Evolutionary conservation across 345 rosid genomes (phyloP).

Genomic region (Salix brachista): DNA sequence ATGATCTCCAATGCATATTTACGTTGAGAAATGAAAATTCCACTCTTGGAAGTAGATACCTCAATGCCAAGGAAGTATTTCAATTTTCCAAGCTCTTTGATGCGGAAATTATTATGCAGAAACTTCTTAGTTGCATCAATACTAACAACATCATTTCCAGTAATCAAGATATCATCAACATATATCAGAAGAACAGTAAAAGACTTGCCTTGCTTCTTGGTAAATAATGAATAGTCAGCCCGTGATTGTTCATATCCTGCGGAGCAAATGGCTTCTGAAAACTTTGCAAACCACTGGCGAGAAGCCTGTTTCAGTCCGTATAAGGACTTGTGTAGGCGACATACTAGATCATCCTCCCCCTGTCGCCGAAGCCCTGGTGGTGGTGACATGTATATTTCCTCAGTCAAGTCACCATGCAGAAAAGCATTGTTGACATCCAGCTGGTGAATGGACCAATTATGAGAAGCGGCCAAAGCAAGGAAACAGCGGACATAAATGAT

Average conservation of each 20-base stretch:
- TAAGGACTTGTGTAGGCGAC: not conserved
- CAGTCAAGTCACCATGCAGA: not conserved
- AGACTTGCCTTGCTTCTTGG: not conserved
- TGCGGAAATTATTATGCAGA: not conserved
- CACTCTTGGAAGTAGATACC: not conserved
- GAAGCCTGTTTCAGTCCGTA: not conserved
- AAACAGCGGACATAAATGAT: not conserved
- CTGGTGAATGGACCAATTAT: not conserved
- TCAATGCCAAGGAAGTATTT: conserved; percentile 4
- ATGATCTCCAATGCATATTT: conserved; percentile 3
- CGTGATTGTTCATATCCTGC: not conserved
- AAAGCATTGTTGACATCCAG: not conserved
- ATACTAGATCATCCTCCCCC: not conserved
- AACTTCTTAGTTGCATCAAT: not conserved
- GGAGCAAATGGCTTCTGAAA: not conserved
- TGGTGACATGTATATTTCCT: not conserved
- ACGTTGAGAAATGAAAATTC: not conserved
- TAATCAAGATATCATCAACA: conserved; percentile 2
- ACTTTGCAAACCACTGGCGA: not conserved
- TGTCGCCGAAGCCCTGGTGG: not conserved
- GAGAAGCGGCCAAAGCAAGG: not conserved
- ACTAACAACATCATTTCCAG: not conserved
- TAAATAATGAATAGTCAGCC: not conserved
- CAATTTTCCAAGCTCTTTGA: conserved; percentile 1
- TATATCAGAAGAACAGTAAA: not conserved